Evolutionary conservation across 2,329 filamentous ascomycete genomes (phyloP), one percentile per base, ranked within the genome.

Genomic region (Fusarium irregulare): DNA sequence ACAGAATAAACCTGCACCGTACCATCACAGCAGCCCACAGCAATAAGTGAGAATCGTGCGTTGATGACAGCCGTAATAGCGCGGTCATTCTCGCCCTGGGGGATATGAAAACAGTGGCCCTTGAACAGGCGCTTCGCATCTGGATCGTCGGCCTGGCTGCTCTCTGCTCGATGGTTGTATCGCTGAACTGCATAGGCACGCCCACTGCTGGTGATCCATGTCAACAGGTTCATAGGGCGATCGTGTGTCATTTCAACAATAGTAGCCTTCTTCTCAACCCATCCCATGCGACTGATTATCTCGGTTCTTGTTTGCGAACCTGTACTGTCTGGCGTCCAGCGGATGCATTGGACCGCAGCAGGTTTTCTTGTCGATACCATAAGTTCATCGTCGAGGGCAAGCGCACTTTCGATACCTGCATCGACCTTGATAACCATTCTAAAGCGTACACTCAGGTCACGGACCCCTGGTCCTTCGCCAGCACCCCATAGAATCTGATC

Each of bases 371-470:
- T 99, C 7, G 96, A 93, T 55, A 99, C 94, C 23, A 98, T 86
- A 42, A 99, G 84, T 79, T 98, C 96, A 59, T 97, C 93, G 71
- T 98, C 96, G 23, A 98, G 86, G 4, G 96, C 95, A 57, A 98
- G 83, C 13, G 93, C 93, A 75, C 91, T 93, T 72, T 91, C 90
- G 73, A 99, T 98, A 4, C 96, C 96, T 4, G 96, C 96, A 80
- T 99, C 96, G 20, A 99, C 93, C 78, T 97, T 97, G 76, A 99
- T 98, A 16, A 97, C 95, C 92, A 98, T 97, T 60, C 95, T 89
- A 80, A 99, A 99, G 13, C 93, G 92, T 50, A 99, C 87, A 74
- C 92, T 97, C 59, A 97, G 89, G 80, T 99, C 96, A 56, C 89
- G 88, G 53, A 97, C 90, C 6, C 93, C 93, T 50, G 87, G 87